These are phyloP conservation scores for Chalciporus piperatus DNA, from an alignment of 768 basidiomycete genomes.

Conservation along the genomic window DNA sequence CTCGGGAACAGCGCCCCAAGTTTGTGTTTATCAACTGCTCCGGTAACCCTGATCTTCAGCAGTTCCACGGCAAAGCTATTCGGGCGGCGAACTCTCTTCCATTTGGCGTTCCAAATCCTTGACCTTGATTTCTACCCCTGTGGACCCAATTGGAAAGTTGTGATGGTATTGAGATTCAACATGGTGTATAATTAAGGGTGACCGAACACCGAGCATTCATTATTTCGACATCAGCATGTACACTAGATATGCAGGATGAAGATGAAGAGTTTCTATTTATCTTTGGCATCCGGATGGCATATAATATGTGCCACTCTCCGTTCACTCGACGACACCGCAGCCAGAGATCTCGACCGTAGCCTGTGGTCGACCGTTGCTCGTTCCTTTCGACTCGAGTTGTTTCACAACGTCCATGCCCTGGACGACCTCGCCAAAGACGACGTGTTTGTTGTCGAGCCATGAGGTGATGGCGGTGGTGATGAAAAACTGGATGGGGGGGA, in stretches of 20 bases:
- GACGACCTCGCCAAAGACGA: conserved; percentile 49
- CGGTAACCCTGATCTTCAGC: no score
- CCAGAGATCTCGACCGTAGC: conserved; percentile 49
- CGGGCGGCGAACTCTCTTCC: no score
- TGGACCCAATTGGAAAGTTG: no score
- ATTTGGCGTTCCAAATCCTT: no score
- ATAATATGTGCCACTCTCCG: not conserved
- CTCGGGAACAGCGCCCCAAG: no score
- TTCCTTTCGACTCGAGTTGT: conserved; percentile 37
- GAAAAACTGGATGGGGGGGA: conserved; percentile 56
- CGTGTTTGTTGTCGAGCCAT: conserved; percentile 50
- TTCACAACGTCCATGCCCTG: conserved; percentile 43
- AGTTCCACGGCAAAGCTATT: no score
- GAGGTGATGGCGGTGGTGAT: conserved; percentile 70
- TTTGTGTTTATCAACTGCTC: no score
- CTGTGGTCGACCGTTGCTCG: conserved; percentile 23
- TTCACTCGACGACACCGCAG: conserved; percentile 48
- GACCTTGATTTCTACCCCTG: no score
- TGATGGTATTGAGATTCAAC: no score
- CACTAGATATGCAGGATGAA: not conserved
- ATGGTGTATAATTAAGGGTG: no score
- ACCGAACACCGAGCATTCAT: no score
- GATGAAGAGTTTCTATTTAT: not conserved
- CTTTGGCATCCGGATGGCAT: not conserved
- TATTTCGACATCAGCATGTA: not conserved